These are phyloP conservation scores for Rubia yunnanensis DNA, from an alignment of 257 asterid genomes.

Conservation along the genomic window DNA sequence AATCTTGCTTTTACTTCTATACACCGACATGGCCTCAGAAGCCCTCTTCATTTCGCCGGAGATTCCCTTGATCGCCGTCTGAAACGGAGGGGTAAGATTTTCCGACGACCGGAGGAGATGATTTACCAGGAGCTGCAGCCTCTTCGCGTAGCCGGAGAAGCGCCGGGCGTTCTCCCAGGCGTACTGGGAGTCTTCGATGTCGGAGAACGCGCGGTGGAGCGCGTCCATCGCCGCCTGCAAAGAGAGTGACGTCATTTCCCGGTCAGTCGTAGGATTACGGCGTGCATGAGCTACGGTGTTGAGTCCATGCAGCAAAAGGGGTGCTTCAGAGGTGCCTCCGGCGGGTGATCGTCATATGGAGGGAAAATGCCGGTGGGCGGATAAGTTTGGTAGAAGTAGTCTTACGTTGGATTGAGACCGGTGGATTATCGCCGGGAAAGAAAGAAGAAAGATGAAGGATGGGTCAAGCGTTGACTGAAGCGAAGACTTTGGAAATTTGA, in stretches of 20 bases:
- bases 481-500: not conserved
- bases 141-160: slow-evolving; percentile 20
- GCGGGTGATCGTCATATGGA: not conserved
- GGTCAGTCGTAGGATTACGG: not conserved
- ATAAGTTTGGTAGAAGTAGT: not conserved
- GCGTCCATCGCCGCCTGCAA: slow-evolving; percentile 13
- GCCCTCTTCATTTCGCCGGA: slow-evolving; percentile 16
- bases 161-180: slow-evolving; percentile 24
- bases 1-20: slow-evolving; percentile 16
- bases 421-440: not conserved
- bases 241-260: slow-evolving; percentile 12
- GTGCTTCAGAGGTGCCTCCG: not conserved
- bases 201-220: slow-evolving; percentile 10
- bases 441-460: not conserved
- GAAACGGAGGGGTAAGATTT: slow-evolving; percentile 7
- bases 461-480: slow-evolving; percentile 3
- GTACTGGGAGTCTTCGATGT: slow-evolving; percentile 12
- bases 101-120: slow-evolving; percentile 16
- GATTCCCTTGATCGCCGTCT: slow-evolving; percentile 22
- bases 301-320: not conserved
- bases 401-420: not conserved
- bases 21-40: slow-evolving; percentile 11
- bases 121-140: slow-evolving; percentile 17
- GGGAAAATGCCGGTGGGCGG: not conserved
- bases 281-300: not conserved